Evolutionary conservation across 1,284 basidiomycete genomes (phyloP), one percentile per base, ranked within the genome.

Genomic region (Ganoderma lingzhi): DNA sequence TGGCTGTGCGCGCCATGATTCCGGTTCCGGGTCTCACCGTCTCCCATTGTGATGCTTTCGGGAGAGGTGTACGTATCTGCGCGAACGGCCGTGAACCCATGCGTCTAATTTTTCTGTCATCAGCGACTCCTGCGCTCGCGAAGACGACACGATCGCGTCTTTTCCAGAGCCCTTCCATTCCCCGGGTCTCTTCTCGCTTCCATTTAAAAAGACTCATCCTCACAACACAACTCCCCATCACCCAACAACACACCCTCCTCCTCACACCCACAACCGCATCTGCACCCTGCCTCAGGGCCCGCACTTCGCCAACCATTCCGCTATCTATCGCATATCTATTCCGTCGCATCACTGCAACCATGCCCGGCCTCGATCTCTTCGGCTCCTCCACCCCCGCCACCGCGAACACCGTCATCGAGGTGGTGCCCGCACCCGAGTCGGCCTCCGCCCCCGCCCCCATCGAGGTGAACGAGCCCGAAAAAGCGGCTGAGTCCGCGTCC

Each of bases 331-430:
- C 39, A 63, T 67, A 55, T 66, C 63, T 66, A 65, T 71, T 59
- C 62, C 39, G 37, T 39, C 63, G 51, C 32, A 55, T 62, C 56
- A 51, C 67, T 59, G 3, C 35, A 35, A 41, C 37, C 55, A 85
- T 84, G 84, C 83, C 84, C 69, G 84, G 84, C 48, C 81, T 84
- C 66, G 84, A 84, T 63, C 81, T 80, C 66, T 81, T 80, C 78
- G 82, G 77, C 56, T 75, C 75, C 67, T 71, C 74, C 65, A 76
- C 78, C 66, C 59, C 78, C 8, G 62, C 66, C 2, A 59, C 66
- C 67, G 74, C 69, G 51, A 63, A 74, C 62, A 71, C 73, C 62
- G 55, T 75, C 60, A 68, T 75, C 58, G 74, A 76, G 39, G 53
- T 62, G 39, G 53, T 62, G 0, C 66, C 75, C 23, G 70, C 74